Evolutionary conservation across 371 early-diverging fungal genomes (phyloP).

Genomic region (Batrachochytrium dendrobatidis): DNA sequence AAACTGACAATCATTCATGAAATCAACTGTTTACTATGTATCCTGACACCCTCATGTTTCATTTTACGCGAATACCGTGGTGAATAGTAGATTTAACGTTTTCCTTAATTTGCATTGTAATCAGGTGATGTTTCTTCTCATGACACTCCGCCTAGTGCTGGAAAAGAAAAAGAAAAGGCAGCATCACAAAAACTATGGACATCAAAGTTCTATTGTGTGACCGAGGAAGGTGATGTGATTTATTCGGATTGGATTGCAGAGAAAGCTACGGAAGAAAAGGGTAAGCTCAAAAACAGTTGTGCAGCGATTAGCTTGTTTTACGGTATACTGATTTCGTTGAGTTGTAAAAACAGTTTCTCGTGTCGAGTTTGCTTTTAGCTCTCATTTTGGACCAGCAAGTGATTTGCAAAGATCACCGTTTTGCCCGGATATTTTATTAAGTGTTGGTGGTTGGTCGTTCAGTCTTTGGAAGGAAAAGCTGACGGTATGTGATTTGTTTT

Average conservation of each 20-base stretch:
- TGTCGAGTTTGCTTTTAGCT: conserved; percentile 36
- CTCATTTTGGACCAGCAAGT: conserved; percentile 44
- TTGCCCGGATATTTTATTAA: conserved; percentile 46
- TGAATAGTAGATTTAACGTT: too few species aligned
- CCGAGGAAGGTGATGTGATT: conserved; percentile 53
- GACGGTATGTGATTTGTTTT: conserved; percentile 20
- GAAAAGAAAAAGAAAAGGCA: conserved; percentile 12
- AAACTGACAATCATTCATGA: too few species aligned
- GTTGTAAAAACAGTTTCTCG: conserved; percentile 28
- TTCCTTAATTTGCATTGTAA: too few species aligned
- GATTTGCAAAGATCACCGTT: conserved; percentile 49
- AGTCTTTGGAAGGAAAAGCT: conserved; percentile 47
- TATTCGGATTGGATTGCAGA: conserved; percentile 47
- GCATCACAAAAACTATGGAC: conserved; percentile 17
- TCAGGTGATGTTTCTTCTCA: too few species aligned
- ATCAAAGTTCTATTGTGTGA: conserved; percentile 43
- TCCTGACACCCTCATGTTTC: too few species aligned
- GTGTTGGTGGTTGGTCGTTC: conserved; percentile 48
- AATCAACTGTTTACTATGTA: too few species aligned
- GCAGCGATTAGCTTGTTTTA: neutral
- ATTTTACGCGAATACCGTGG: too few species aligned
- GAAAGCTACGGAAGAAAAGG: conserved; percentile 45
- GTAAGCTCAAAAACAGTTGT: too few species aligned
- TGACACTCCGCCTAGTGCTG: conserved; percentile 1
- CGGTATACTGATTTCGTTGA: neutral